Evolutionary conservation across 2,329 filamentous ascomycete genomes (phyloP).

Genomic region (Decorospora gaudefroyi): DNA sequence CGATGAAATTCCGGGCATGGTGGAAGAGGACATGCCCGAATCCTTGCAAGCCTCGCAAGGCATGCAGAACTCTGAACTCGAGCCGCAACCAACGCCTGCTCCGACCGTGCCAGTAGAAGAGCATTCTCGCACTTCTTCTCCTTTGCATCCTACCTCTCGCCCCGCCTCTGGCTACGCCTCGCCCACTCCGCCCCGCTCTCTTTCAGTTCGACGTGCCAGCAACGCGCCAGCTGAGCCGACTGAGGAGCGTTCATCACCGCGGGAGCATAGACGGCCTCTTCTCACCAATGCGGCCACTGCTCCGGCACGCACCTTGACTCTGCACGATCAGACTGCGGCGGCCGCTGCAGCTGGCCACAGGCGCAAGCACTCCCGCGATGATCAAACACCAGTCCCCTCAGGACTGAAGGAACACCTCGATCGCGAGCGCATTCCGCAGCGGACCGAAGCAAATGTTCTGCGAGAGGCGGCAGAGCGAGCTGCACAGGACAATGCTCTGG

Average conservation of each 20-base stretch:
- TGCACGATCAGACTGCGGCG: conserved; percentile 44
- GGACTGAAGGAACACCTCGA: conserved; percentile 55
- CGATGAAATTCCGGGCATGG: conserved; percentile 76
- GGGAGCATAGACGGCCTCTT: conserved; percentile 51
- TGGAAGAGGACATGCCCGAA: conserved; percentile 70
- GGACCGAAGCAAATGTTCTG: conserved; percentile 45
- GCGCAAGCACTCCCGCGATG: conserved; percentile 63
- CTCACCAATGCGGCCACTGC: conserved; percentile 53
- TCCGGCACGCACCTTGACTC: conserved; percentile 48
- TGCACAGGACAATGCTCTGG: conserved; percentile 85
- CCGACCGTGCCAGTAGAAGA: conserved; percentile 38
- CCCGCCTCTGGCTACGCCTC: conserved; percentile 35
- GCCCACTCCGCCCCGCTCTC: conserved; percentile 31
- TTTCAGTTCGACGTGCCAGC: conserved; percentile 37
- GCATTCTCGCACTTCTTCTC: conserved; percentile 36
- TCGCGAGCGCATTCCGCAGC: conserved; percentile 50
- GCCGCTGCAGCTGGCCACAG: conserved; percentile 57
- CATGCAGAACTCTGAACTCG: conserved; percentile 35
- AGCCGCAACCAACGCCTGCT: conserved; percentile 32
- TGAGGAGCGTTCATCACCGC: conserved; percentile 44
- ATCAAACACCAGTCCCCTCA: conserved; percentile 51
- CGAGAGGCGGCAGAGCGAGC: conserved; percentile 64
- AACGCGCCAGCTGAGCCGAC: conserved; percentile 40
- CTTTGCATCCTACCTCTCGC: conserved; percentile 42
- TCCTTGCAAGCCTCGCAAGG: conserved; percentile 33